Conservation (phyloP, 352 stramenopile genomes). For the Thraustochytrium sp. region DNA sequence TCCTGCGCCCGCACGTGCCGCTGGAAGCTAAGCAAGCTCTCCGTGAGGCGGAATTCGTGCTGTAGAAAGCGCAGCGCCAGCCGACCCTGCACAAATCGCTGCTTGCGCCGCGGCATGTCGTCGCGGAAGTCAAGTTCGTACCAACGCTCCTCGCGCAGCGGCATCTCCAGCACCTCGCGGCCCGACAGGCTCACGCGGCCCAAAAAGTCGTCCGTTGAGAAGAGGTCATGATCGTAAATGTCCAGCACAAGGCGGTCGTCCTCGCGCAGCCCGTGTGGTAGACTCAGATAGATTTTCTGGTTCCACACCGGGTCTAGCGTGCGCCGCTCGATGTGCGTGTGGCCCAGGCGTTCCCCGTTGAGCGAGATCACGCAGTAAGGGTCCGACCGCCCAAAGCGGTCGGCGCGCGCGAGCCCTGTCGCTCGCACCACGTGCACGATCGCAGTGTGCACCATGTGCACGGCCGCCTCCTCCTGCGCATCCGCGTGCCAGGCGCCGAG, state of each 20-base stretch:
- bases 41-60: constrained; percentile 24
- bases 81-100: not conserved
- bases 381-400: constrained; percentile 6
- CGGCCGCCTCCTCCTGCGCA: not conserved
- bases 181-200: not conserved
- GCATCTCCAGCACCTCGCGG: not conserved
- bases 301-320: constrained; percentile 20
- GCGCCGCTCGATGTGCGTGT: not conserved
- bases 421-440: constrained; percentile 21
- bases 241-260: not conserved
- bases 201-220: constrained; percentile 36
- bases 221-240: constrained; percentile 24
- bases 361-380: constrained; percentile 32
- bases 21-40: constrained; percentile 17
- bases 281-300: constrained; percentile 21
- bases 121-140: not conserved
- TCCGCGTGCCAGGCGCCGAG: not conserved
- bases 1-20: not conserved
- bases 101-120: not conserved
- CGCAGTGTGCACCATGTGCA: not conserved
- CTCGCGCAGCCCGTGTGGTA: not conserved
- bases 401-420: not conserved
- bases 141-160: not conserved
- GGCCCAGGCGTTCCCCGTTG: constrained; percentile 3
- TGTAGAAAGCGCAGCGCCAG: not conserved